Base-by-base conservation (phyloP, 345 rosid species). In the thale cress (Arabidopsis thaliana) region DNA sequence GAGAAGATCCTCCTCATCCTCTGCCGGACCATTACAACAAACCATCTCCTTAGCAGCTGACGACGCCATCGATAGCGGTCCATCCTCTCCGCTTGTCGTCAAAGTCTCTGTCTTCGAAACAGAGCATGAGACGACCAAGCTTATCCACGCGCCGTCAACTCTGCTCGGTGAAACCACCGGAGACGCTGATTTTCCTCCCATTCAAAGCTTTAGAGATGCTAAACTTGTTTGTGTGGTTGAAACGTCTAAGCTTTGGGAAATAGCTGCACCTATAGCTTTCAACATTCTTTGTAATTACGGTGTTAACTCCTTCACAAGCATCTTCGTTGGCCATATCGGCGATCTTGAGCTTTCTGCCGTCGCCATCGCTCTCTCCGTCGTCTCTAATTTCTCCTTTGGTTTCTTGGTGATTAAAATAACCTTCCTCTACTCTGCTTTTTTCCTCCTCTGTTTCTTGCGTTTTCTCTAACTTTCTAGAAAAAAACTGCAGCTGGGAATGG, bases 201-300 rank as follows among this genome's bases (percentile, higher is more conserved):
- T 88, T 8, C 49, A 67, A 38, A 78, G 56, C 66, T 76, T 85
- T 13, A 59, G 55, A 12, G 95, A 90, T 49, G 97, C 83, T 0
- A 87, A 83, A 46, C 25, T 72, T 32, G 79, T 92, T 8, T 86
- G 82, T 51, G 42, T 65, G 11, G 37, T 82, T 30, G 99, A 95
- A 73, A 74, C 96, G 0, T 59, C 78, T 0, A 95, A 85, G 81
- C 73, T 95, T 8, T 95, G 99, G 99, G 73, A 62, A 7, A 95
- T 95, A 28, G 97, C 96, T 34, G 88, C 87, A 13, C 99, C 99
- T 0, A 94, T 94, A 48, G 97, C 97, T 2, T 95, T 95, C 83
- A 95, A 90, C 59, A 87, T 92, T 62, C 79, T 90, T 50, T 92
- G 99, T 67, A 90, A 89, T 67, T 95, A 95, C 62, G 99, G 96